Evolutionary conservation across 176 grass and related monocot genomes (phyloP).

Genomic region (Carex pumila): DNA sequence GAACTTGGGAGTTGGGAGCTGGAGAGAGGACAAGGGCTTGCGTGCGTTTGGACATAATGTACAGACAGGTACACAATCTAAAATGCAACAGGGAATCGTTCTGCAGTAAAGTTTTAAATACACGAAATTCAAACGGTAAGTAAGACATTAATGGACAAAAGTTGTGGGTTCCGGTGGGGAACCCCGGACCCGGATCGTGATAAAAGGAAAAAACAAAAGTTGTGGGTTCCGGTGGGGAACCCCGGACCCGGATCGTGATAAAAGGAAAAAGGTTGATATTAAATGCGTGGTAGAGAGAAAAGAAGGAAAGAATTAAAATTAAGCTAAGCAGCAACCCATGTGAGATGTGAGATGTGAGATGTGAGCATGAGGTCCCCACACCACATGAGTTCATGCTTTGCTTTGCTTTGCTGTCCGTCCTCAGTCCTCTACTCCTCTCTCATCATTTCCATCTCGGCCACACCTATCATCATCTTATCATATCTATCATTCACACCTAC

Average conservation of each 20-base stretch:
- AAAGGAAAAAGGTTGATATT: background rate
- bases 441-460: constrained; percentile 4
- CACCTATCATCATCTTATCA: background rate
- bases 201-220: background rate
- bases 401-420: constrained; percentile 22
- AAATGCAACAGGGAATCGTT: background rate
- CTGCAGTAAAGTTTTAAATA: background rate
- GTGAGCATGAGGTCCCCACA: constrained; percentile 19
- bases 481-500: background rate
- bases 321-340: constrained; percentile 45
- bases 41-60: no score
- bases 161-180: background rate
- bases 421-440: no score
- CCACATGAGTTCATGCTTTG: background rate
- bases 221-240: background rate
- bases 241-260: background rate
- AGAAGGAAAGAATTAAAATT: background rate
- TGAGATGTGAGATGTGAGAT: background rate
- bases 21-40: no score
- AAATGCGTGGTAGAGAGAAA: background rate
- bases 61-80: no score
- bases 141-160: background rate
- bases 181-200: background rate
- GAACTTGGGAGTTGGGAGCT: background rate
- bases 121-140: background rate